Evolutionary conservation across 2,329 filamentous ascomycete genomes (phyloP).

Genomic region (Orbilia blumenaviensis): DNA sequence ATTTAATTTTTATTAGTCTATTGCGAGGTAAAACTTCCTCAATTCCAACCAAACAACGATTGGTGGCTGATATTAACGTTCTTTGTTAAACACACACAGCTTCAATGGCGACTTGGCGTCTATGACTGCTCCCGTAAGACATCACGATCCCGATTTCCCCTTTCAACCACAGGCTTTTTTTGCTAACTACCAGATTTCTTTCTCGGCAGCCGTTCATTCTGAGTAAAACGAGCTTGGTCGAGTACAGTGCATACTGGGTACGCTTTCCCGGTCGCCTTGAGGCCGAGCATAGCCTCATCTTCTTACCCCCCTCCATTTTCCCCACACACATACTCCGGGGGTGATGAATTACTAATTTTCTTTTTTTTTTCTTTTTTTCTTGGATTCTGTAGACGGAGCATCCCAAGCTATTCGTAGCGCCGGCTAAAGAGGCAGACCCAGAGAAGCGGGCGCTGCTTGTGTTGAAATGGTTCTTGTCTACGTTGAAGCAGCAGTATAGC

Average conservation of each 20-base stretch:
- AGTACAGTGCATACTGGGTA: slow-evolving; percentile 81
- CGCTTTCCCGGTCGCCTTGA: slow-evolving; percentile 43
- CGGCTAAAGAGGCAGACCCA: slow-evolving; percentile 79
- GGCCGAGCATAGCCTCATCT: slow-evolving; percentile 42
- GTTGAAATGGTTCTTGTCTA: slow-evolving; percentile 95
- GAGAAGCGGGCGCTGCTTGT: slow-evolving; percentile 85
- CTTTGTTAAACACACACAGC: slow-evolving; percentile 70
- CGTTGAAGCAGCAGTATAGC: slow-evolving; percentile 84
- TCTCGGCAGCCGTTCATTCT: slow-evolving; percentile 79
- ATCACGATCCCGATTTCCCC: slow-evolving; percentile 18
- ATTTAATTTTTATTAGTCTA: slow-evolving; percentile 31
- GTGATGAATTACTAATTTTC: slow-evolving; percentile 10
- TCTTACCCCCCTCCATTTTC: neutral
- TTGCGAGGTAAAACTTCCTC: slow-evolving; percentile 40
- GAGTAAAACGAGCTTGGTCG: slow-evolving; percentile 78
- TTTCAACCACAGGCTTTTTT: slow-evolving; percentile 30
- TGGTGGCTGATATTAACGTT: neutral
- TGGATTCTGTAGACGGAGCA: slow-evolving; percentile 68
- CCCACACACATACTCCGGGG: neutral
- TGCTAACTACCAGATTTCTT: slow-evolving; percentile 70
- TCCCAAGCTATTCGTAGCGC: slow-evolving; percentile 79
- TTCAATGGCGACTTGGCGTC: slow-evolving; percentile 85
- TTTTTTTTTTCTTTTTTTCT: slow-evolving; percentile 8
- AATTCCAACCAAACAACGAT: slow-evolving; percentile 4
- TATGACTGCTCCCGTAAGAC: slow-evolving; percentile 73